Conservation (phyloP, 306 rosid species). For the Hippophae gyantsensis region DNA sequence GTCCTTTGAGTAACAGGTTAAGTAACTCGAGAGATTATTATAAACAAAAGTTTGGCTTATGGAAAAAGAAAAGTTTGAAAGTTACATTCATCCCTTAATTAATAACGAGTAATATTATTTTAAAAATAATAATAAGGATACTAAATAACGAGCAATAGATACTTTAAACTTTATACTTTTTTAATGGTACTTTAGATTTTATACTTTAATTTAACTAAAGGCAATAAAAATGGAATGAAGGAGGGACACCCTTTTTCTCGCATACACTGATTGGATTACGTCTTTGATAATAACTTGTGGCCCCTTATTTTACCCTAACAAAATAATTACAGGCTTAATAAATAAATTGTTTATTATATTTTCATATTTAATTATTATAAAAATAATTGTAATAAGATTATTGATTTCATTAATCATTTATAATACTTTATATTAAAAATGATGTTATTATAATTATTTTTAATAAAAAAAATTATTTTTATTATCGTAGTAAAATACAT, state of each 20-base stretch:
- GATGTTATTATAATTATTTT: too few relatives aligned
- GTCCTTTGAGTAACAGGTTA: constrained; percentile 17
- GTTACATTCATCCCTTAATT: background rate
- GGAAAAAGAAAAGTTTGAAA: constrained; percentile 1
- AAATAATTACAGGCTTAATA: too few relatives aligned
- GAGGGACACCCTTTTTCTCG: constrained; percentile 12
- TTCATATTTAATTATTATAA: too few relatives aligned
- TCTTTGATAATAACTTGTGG: constrained; percentile 23
- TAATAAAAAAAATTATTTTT: too few relatives aligned
- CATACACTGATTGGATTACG: constrained; percentile 28
- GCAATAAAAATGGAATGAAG: constrained; percentile 29
- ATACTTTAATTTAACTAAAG: background rate
- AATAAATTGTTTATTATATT: too few relatives aligned
- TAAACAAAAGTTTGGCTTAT: background rate
- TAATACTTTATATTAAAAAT: too few relatives aligned
- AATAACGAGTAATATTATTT: background rate
- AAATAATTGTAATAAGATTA: too few relatives aligned
- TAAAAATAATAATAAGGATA: background rate
- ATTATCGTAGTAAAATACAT: too few relatives aligned
- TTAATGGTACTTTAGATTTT: background rate
- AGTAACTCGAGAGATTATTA: background rate
- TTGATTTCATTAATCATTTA: too few relatives aligned
- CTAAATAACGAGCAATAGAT: background rate
- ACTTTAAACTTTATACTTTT: background rate
- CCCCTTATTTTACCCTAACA: constrained; percentile 3